These are phyloP conservation scores for Dendrothele bispora DNA, from an alignment of 768 basidiomycete genomes.

Conservation along the genomic window DNA sequence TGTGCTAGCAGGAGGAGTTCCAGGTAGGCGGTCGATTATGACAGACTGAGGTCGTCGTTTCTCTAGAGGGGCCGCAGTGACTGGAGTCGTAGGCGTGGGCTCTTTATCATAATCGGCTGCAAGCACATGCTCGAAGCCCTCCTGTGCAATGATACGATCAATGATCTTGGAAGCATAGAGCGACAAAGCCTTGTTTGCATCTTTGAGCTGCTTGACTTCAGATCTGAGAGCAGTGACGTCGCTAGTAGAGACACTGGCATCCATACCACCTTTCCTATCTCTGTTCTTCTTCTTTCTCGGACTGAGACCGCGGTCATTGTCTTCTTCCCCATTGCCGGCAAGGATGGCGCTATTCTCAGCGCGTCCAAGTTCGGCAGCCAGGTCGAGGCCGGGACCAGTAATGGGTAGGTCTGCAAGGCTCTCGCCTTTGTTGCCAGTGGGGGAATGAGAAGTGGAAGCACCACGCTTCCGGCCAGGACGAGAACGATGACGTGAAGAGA, in stretches of 20 bases:
- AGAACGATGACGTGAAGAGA: conserved; percentile 41
- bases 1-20: conserved; percentile 29
- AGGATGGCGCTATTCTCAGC: conserved; percentile 87
- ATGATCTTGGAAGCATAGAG: conserved; percentile 97
- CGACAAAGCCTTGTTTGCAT: conserved; percentile 94
- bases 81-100: conserved; percentile 42
- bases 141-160: conserved; percentile 93
- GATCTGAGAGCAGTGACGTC: conserved; percentile 75
- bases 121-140: conserved; percentile 95
- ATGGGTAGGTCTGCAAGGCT: conserved; percentile 85
- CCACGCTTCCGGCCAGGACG: conserved; percentile 53
- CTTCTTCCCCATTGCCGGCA: conserved; percentile 53
- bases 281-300: conserved; percentile 50
- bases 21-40: conserved; percentile 44
- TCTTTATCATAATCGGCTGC: conserved; percentile 86
- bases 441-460: conserved; percentile 49
- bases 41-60: conserved; percentile 67
- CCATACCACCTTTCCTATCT: conserved; percentile 40
- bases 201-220: conserved; percentile 91
- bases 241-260: conserved; percentile 41
- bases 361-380: conserved; percentile 88
- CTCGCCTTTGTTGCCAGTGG: conserved; percentile 60
- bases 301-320: conserved; percentile 46
- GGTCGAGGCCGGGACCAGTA: conserved; percentile 85
- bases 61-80: conserved; percentile 27